Conservation (phyloP, 2,329 filamentous ascomycete genomes). For the Stylonectria norvegica region DNA sequence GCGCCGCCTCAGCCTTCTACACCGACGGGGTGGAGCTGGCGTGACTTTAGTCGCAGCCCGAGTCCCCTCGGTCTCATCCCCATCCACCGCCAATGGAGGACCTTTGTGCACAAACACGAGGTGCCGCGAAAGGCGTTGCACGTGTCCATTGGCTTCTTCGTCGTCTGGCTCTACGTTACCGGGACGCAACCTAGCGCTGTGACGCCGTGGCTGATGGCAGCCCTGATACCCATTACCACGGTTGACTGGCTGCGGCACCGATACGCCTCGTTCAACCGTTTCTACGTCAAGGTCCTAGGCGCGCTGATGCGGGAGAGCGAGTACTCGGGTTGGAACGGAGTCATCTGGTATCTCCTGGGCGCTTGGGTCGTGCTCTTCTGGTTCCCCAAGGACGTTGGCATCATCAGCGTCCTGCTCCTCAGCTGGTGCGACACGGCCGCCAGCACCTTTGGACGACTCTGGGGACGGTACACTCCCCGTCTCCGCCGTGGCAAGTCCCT, state of each 20-base stretch:
- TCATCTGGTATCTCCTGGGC: slow-evolving; percentile 93
- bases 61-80: slow-evolving; percentile 92
- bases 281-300: slow-evolving; percentile 82
- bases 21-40: slow-evolving; percentile 69
- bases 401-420: slow-evolving; percentile 83
- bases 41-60: slow-evolving; percentile 84
- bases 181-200: slow-evolving; percentile 76
- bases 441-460: slow-evolving; percentile 87
- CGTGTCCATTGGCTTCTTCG: slow-evolving; percentile 94
- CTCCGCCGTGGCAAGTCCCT: slow-evolving; percentile 87
- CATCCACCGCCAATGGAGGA: slow-evolving; percentile 87
- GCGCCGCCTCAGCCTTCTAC: slow-evolving; percentile 62
- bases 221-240: slow-evolving; percentile 78
- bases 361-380: slow-evolving; percentile 81
- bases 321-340: slow-evolving; percentile 90
- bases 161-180: slow-evolving; percentile 77
- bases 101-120: slow-evolving; percentile 93
- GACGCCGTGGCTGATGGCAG: slow-evolving; percentile 76
- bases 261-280: slow-evolving; percentile 74
- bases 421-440: slow-evolving; percentile 99
- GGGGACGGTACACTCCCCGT: slow-evolving; percentile 82
- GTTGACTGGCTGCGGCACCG: slow-evolving; percentile 81
- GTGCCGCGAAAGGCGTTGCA: slow-evolving; percentile 91
- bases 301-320: slow-evolving; percentile 97
- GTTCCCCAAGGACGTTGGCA: slow-evolving; percentile 89